phyloP scores from a whole-genome alignment of 345 rosid species.

The Eucalyptus sp. region DNA sequence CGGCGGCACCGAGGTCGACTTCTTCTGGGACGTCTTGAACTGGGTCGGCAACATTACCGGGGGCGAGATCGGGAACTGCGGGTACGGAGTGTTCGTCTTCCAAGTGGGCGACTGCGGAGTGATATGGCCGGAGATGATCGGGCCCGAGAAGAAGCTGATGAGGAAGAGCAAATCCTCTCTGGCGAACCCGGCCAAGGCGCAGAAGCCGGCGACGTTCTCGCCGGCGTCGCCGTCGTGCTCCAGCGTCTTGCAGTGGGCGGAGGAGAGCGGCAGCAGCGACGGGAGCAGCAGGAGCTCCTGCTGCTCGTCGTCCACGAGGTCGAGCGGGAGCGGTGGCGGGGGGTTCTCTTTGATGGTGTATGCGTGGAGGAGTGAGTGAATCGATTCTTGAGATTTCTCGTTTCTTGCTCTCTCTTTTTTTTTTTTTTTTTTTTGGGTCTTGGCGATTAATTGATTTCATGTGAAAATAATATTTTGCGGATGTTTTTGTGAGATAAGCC shows the following conservation, averaged over 20 bases:
- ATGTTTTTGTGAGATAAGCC: not conserved
- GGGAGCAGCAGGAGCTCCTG: constrained; percentile 32
- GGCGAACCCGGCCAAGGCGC: not conserved
- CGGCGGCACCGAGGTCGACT: constrained; percentile 30
- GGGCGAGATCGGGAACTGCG: not conserved
- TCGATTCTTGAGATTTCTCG: not conserved
- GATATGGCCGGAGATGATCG: constrained; percentile 51
- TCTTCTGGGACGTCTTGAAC: constrained; percentile 47
- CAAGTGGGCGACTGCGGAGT: constrained; percentile 51
- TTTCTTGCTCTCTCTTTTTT: not conserved
- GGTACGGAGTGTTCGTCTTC: constrained; percentile 45
- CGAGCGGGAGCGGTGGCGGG: constrained; percentile 24
- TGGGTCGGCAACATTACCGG: constrained; percentile 16
- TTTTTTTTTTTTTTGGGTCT: too few species aligned
- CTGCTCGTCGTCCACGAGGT: constrained; percentile 39
- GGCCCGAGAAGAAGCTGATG: constrained; percentile 46
- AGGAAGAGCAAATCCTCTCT: constrained; percentile 21
- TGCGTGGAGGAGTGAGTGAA: constrained; percentile 27
- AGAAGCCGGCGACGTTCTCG: constrained; percentile 1
- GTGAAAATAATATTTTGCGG: not conserved
- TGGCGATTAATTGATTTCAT: not conserved
- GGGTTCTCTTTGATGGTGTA: constrained; percentile 44
- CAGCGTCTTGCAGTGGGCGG: constrained; percentile 55
- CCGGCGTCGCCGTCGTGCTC: constrained; percentile 26
- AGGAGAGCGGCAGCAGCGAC: constrained; percentile 40